Evolutionary conservation across 768 basidiomycete species (phyloP).

Genomic region (Rhizopogon roseolus): DNA sequence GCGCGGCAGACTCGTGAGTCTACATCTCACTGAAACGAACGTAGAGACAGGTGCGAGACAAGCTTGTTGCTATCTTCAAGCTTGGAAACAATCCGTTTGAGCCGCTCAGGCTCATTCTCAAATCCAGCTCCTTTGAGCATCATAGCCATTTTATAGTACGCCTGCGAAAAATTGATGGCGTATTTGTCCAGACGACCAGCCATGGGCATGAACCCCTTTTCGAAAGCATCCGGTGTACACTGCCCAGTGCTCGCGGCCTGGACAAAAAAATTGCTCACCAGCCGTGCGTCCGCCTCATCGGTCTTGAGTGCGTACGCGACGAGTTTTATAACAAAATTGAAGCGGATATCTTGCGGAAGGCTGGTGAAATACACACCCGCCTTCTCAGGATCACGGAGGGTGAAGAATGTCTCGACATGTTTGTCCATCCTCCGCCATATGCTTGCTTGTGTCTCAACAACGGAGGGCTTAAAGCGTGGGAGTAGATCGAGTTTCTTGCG

Average conservation of each 20-base stretch:
- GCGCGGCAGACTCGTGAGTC: neutral
- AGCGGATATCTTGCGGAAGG: conserved; percentile 61
- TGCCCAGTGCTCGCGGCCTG: conserved; percentile 56
- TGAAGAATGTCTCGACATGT: conserved; percentile 83
- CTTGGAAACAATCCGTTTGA: conserved; percentile 54
- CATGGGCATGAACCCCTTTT: conserved; percentile 65
- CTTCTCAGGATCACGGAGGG: conserved; percentile 78
- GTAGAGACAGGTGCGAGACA: conserved; percentile 27
- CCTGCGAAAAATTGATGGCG: conserved; percentile 86
- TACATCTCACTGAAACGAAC: neutral
- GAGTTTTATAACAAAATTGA: conserved; percentile 70
- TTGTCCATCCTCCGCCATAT: conserved; percentile 75
- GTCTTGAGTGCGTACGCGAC: conserved; percentile 70
- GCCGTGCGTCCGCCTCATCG: conserved; percentile 74
- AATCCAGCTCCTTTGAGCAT: conserved; percentile 70
- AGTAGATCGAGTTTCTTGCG: conserved; percentile 71
- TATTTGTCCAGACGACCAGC: conserved; percentile 84
- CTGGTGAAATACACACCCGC: conserved; percentile 82
- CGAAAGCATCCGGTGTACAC: conserved; percentile 57
- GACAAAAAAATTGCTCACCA: conserved; percentile 73
- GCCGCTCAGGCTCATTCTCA: conserved; percentile 50
- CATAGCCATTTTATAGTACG: conserved; percentile 67
- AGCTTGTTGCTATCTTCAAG: conserved; percentile 57
- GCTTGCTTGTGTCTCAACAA: conserved; percentile 49
- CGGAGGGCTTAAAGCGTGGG: conserved; percentile 68